Conservation (phyloP, 1,284 basidiomycete species). For the Tremellales sp. region DNA sequence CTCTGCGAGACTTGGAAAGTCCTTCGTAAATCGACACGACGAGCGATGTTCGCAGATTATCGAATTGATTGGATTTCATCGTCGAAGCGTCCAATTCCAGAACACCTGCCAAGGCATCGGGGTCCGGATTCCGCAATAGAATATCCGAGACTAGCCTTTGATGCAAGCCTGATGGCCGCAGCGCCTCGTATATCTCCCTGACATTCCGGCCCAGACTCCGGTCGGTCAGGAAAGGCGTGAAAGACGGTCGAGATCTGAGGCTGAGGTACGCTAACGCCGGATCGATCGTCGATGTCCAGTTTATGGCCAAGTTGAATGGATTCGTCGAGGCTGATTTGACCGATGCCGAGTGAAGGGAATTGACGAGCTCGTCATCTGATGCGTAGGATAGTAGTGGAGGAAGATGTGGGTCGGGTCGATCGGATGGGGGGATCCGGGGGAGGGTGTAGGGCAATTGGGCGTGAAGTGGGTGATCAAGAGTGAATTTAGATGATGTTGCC, state of each 20-base stretch:
- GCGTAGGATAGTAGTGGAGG: conserved; percentile 16
- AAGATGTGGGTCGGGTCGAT: background rate
- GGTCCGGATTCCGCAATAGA: conserved; percentile 25
- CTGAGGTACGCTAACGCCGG: conserved; percentile 26
- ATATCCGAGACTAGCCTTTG: conserved; percentile 32
- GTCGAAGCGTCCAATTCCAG: conserved; percentile 18
- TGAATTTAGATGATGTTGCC: conserved; percentile 24
- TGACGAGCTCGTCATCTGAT: conserved; percentile 28
- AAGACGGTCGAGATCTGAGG: conserved; percentile 20
- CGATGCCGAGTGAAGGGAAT: conserved; percentile 8
- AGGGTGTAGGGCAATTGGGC: conserved; percentile 2
- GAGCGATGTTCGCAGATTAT: conserved; percentile 6
- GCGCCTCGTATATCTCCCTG: conserved; percentile 14
- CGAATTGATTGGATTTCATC: background rate
- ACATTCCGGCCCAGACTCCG: conserved; percentile 1
- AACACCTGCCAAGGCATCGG: conserved; percentile 16
- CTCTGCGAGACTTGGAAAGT: background rate
- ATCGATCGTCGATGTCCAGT: conserved; percentile 20
- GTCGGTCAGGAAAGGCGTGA: conserved; percentile 20
- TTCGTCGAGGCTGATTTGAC: background rate
- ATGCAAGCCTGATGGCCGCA: conserved; percentile 21
- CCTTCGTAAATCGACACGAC: conserved; percentile 7
- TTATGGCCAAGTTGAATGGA: conserved; percentile 2
- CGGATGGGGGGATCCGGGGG: conserved; percentile 8
- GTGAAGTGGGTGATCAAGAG: conserved; percentile 19